A percentile compares a stretch with the other conserved stretches of the same genome.
phyloP scores from a whole-genome alignment of 2,329 filamentous ascomycete genomes.

The Cladosporium austrohemisphaericum region DNA sequence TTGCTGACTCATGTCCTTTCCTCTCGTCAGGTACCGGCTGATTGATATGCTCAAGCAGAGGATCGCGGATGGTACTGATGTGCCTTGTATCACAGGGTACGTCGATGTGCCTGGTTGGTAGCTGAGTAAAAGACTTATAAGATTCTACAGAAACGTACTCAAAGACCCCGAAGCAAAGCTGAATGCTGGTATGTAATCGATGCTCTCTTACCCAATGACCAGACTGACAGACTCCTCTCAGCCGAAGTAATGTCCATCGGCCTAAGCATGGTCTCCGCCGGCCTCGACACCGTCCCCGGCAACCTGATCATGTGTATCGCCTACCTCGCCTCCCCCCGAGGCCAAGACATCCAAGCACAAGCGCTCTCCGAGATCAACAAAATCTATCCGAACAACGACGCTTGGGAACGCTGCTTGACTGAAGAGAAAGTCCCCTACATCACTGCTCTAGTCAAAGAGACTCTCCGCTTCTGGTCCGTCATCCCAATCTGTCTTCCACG shows the following conservation, averaged over 20 bases:
- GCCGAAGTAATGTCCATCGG: conserved; percentile 77
- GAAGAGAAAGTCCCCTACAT: conserved; percentile 76
- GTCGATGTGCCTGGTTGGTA: too few species aligned
- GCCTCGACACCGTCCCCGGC: conserved; percentile 75
- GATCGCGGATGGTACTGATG: conserved; percentile 61
- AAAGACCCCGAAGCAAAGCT: conserved; percentile 68
- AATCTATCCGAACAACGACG: conserved; percentile 68
- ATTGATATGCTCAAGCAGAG: conserved; percentile 57
- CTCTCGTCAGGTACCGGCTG: too few species aligned
- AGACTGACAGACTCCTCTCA: conserved; percentile 37
- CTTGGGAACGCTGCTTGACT: conserved; percentile 68
- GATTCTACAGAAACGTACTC: conserved; percentile 66
- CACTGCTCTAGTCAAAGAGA: conserved; percentile 74
- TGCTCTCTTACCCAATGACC: conserved; percentile 42
- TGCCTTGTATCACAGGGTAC: conserved; percentile 66
- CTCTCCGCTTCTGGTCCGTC: conserved; percentile 73
- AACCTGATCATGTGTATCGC: conserved; percentile 78
- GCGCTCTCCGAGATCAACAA: conserved; percentile 68
- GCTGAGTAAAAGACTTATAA: too few species aligned
- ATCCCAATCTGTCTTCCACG: conserved; percentile 75
- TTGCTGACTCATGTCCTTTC: too few species aligned
- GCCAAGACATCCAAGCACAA: conserved; percentile 65
- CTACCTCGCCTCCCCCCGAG: conserved; percentile 64
- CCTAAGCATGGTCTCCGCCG: conserved; percentile 76
- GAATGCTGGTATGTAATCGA: conserved; percentile 55